Conservation (phyloP, 257 asterid genomes). For the Solanum paucissectum region DNA sequence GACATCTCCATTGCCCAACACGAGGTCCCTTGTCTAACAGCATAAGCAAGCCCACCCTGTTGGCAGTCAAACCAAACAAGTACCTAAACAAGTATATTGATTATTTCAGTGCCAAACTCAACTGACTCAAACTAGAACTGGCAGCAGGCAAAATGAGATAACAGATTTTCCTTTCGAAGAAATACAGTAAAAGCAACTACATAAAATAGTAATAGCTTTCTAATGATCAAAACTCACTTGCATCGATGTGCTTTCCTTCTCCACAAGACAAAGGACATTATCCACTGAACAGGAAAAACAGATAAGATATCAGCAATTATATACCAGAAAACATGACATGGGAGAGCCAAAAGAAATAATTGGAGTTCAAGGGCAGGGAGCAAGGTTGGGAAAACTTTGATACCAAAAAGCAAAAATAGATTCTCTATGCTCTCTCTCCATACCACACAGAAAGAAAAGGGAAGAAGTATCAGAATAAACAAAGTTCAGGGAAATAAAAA, state of each 20-base stretch:
- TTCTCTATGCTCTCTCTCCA: neutral
- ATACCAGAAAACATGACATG: neutral
- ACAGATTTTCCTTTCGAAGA: neutral
- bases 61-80: conserved; percentile 58
- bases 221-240: conserved; percentile 47
- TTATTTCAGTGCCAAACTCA: neutral
- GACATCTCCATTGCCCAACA: conserved; percentile 53
- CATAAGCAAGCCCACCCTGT: conserved; percentile 59
- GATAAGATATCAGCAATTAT: conserved; percentile 18
- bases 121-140: neutral
- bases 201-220: neutral
- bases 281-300: conserved; percentile 54
- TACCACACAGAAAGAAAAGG: neutral
- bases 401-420: neutral
- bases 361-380: neutral
- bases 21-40: conserved; percentile 68
- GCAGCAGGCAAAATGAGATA: neutral
- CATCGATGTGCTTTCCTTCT: conserved; percentile 56
- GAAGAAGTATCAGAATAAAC: neutral
- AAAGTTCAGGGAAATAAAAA: neutral
- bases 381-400: neutral
- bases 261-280: conserved; percentile 58
- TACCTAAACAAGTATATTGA: conserved; percentile 36
- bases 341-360: neutral
- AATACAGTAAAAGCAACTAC: neutral